Base-by-base conservation (phyloP, 306 rosid genomes). In the Amphicarpaea edgeworthii region DNA sequence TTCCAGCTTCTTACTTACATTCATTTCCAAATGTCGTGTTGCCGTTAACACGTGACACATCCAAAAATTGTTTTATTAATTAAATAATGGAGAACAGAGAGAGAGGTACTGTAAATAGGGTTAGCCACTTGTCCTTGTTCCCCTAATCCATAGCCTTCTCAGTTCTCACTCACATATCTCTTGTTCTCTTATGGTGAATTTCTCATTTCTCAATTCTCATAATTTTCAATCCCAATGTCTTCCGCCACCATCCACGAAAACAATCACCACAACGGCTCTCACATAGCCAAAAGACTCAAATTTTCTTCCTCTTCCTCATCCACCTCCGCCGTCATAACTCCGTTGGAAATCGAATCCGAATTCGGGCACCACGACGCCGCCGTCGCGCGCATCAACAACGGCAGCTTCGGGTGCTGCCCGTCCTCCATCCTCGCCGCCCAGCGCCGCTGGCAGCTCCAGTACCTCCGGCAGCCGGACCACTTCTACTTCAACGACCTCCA, bases 351-450 rank as follows among this genome's bases (percentile, higher is more conserved):
- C 81, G 46, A 86, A 32, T 60, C 83, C 1, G 93, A 96, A 40
- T 96, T 96, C 83, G 46, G 79, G 2, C 98, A 96, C 87, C 99
- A 96, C 7, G 98, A 90, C 77, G 66, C 86, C 49, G 0, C 76
- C 47, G 83, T 93, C 23, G 91, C 98, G 4, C 96, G 99, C 1
- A 90, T 96, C 81, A 96, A 96, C 88, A 93, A 96, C 88, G 99
- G 99, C 7, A 89, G 93, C 51, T 93, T 96, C 65, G 99, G 99
- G 0, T 88, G 84, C 51, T 92, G 98, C 77, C 99, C 99, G 0
- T 73, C 86, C 46, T 90, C 91, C 68, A 50, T 96, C 38, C 72
- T 88, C 55, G 60, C 86, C 15, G 89, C 93, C 24, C 99, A 96
- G 76, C 87, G 82, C 6, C 41, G 49, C 1, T 86, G 86, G 87